Conservation (phyloP, 2,329 filamentous ascomycete genomes). For the Neonectria faginata region DNA sequence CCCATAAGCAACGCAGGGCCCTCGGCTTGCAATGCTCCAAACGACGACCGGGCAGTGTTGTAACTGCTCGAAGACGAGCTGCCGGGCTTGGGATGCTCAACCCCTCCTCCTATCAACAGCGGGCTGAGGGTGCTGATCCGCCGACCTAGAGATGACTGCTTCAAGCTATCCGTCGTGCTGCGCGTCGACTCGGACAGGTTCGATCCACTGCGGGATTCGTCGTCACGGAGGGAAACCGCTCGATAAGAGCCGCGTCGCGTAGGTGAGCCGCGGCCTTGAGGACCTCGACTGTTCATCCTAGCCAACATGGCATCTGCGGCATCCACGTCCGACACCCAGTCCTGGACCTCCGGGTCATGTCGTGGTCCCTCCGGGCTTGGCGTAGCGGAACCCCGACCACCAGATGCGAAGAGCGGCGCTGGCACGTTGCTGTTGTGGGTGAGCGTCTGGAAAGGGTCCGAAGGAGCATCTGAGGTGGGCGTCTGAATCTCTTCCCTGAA, state of each 20-base stretch:
- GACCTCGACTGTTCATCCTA: slow-evolving; percentile 52
- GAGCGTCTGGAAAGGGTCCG: slow-evolving; percentile 66
- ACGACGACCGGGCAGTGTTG: slow-evolving; percentile 66
- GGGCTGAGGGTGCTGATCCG: slow-evolving; percentile 51
- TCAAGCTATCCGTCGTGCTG: slow-evolving; percentile 57
- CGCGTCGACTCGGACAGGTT: slow-evolving; percentile 67
- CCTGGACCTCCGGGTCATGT: slow-evolving; percentile 65
- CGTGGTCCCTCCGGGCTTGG: slow-evolving; percentile 56
- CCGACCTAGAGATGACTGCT: slow-evolving; percentile 51
- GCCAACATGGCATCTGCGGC: slow-evolving; percentile 65
- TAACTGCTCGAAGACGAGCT: slow-evolving; percentile 60
- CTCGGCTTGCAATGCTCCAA: slow-evolving; percentile 64
- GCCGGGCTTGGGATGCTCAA: slow-evolving; percentile 50
- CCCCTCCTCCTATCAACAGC: slow-evolving; percentile 40
- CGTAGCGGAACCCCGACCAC: slow-evolving; percentile 50
- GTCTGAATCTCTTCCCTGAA: slow-evolving; percentile 47
- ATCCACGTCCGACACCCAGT: slow-evolving; percentile 69
- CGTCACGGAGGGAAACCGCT: slow-evolving; percentile 53
- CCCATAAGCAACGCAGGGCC: slow-evolving; percentile 61
- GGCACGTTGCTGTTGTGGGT: slow-evolving; percentile 37
- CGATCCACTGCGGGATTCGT: slow-evolving; percentile 66
- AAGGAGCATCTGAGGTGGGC: slow-evolving; percentile 52
- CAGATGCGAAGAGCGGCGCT: slow-evolving; percentile 44
- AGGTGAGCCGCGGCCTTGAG: slow-evolving; percentile 53
- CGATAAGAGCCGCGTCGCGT: slow-evolving; percentile 53